A percentile compares a stretch with the other conserved stretches of the same genome.
Evolutionary conservation across 192 early-diverging fungal species (phyloP).

Genomic region (Rhizophagus sp.): DNA sequence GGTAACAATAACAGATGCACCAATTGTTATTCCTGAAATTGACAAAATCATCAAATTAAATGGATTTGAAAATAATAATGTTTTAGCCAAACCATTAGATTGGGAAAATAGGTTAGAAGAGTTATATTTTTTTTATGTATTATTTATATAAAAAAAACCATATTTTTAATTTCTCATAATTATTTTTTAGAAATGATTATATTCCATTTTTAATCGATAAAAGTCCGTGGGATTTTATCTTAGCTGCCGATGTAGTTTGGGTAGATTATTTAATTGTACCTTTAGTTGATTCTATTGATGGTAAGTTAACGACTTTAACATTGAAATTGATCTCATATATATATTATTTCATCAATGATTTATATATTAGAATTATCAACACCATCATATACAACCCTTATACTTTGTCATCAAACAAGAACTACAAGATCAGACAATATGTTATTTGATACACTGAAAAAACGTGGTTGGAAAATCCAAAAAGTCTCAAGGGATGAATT

Average conservation of each 20-base stretch:
- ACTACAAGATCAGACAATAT: slow-evolving; percentile 38
- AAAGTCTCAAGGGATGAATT: slow-evolving; percentile 24
- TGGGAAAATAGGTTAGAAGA: slow-evolving; percentile 14
- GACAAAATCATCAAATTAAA: slow-evolving; percentile 24
- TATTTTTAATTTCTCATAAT: too few species aligned
- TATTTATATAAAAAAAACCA: neutral
- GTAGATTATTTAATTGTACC: slow-evolving; percentile 45
- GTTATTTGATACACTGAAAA: slow-evolving; percentile 38
- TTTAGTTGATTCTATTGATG: slow-evolving; percentile 41
- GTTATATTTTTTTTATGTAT: neutral
- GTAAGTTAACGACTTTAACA: slow-evolving; percentile 21
- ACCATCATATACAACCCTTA: slow-evolving; percentile 19
- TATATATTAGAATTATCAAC: slow-evolving; percentile 20
- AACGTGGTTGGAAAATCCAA: slow-evolving; percentile 29
- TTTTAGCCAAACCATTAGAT: slow-evolving; percentile 9
- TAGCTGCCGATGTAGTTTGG: slow-evolving; percentile 51
- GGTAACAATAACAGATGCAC: slow-evolving; percentile 27
- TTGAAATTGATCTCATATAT: neutral
- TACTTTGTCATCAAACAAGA: slow-evolving; percentile 41
- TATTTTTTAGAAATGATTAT: slow-evolving; percentile 16
- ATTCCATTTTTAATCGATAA: neutral
- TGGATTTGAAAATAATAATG: slow-evolving; percentile 1
- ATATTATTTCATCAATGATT: neutral
- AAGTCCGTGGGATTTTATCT: slow-evolving; percentile 38
- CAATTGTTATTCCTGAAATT: slow-evolving; percentile 17